Evolutionary conservation across 495 filamentous ascomycete species (phyloP).

Genomic region (Penicillium angulare): DNA sequence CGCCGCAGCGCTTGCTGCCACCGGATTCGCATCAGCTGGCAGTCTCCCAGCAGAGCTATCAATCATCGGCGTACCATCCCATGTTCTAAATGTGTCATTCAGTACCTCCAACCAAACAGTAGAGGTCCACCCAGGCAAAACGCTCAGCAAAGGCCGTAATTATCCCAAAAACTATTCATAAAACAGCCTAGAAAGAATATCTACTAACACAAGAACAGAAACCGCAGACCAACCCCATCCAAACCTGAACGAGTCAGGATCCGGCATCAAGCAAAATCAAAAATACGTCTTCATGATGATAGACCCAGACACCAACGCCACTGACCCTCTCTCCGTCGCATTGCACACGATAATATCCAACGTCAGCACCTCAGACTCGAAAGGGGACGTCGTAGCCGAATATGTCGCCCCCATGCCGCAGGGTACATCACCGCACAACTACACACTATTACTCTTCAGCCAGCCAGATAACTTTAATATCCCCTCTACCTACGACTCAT

Average conservation of each 20-base stretch:
- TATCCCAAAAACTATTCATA: neutral
- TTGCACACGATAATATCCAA: slow-evolving; percentile 1
- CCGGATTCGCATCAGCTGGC: neutral
- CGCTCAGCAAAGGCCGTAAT: neutral
- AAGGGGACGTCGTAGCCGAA: neutral
- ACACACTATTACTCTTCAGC: neutral
- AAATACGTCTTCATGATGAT: slow-evolving; percentile 4
- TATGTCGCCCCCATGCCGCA: neutral
- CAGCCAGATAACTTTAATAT: neutral
- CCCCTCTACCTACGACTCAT: neutral
- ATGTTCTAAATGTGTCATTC: neutral
- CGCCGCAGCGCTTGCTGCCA: neutral
- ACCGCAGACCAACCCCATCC: neutral
- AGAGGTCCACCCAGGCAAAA: neutral
- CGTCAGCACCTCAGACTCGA: neutral
- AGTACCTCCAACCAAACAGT: neutral
- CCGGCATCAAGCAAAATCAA: neutral
- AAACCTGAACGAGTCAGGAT: neutral
- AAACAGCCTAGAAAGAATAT: neutral
- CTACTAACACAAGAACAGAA: neutral
- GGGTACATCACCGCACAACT: neutral
- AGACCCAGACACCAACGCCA: slow-evolving; percentile 1
- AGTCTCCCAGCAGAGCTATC: neutral
- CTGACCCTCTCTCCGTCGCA: neutral
- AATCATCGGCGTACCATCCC: neutral